A percentile compares a stretch with the other conserved stretches of the same genome.
Evolutionary conservation across 441 rosid species (phyloP).

Genomic region (Populus tomentosa): DNA sequence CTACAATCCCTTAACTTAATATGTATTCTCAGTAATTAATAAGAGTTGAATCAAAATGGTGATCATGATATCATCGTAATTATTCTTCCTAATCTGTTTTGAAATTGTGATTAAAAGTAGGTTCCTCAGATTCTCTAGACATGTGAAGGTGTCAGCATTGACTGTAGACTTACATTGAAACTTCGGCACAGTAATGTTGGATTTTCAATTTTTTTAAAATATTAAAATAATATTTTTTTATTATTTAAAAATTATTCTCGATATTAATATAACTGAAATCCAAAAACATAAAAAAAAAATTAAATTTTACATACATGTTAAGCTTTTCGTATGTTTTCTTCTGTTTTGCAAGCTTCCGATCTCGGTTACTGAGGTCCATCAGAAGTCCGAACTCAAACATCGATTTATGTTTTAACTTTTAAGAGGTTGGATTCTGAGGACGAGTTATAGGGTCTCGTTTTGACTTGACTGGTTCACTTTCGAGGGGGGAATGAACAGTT

Average conservation of each 20-base stretch:
- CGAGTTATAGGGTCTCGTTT: not conserved
- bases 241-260: too few species aligned
- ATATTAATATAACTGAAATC: too few species aligned
- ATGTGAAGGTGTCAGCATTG: not conserved
- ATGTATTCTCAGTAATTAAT: not conserved
- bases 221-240: too few species aligned
- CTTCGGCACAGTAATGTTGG: not conserved
- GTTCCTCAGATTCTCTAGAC: not conserved
- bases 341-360: not conserved
- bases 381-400: not conserved
- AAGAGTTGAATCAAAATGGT: not conserved
- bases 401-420: too few species aligned
- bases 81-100: not conserved
- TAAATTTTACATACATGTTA: too few species aligned
- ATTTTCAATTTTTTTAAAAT: too few species aligned
- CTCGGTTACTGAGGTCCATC: not conserved
- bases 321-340: not conserved
- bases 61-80: not conserved
- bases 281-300: too few species aligned
- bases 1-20: constrained; percentile 49
- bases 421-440: not conserved
- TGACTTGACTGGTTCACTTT: not conserved
- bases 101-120: not conserved
- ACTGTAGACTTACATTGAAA: not conserved
- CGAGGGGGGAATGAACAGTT: not conserved